A percentile compares a stretch with the other conserved stretches of the same genome.
phyloP scores from a whole-genome alignment of 371 early-diverging fungal genomes.

The Mucor plumbeus region DNA sequence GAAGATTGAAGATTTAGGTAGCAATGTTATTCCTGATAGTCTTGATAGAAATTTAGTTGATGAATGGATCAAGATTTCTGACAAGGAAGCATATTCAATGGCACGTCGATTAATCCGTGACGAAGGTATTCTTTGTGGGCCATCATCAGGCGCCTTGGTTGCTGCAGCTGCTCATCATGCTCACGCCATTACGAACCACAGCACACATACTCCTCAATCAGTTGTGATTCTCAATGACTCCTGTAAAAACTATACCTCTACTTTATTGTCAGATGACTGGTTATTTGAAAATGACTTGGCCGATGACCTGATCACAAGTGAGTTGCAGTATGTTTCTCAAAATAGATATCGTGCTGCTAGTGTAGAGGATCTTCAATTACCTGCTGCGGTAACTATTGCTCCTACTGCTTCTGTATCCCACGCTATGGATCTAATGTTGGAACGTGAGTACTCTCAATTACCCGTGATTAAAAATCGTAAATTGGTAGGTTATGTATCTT shows the following conservation, averaged over 20 bases:
- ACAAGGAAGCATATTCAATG: constrained; percentile 75
- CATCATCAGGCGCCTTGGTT: constrained; percentile 76
- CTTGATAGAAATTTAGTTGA: constrained; percentile 66
- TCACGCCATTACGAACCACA: constrained; percentile 28
- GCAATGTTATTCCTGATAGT: constrained; percentile 66
- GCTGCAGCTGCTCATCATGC: constrained; percentile 68
- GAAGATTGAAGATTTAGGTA: constrained; percentile 81
- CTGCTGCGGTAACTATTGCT: constrained; percentile 78
- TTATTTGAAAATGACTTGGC: constrained; percentile 74
- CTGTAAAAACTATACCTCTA: constrained; percentile 72
- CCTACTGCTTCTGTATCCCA: constrained; percentile 59
- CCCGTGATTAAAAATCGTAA: constrained; percentile 78
- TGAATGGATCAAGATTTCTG: constrained; percentile 73
- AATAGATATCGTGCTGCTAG: constrained; percentile 80
- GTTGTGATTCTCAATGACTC: constrained; percentile 74
- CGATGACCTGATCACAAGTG: constrained; percentile 64
- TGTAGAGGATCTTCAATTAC: constrained; percentile 87
- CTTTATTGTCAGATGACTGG: constrained; percentile 79
- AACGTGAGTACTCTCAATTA: constrained; percentile 85
- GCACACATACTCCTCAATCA: constrained; percentile 35
- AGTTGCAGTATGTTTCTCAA: constrained; percentile 64
- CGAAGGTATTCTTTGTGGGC: constrained; percentile 73
- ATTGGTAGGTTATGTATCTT: constrained; percentile 80
- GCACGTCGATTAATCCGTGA: constrained; percentile 73
- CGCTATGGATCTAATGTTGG: constrained; percentile 81